Evolutionary conservation across 352 stramenopile species (phyloP).

Genomic region (Pythium oligandrum): DNA sequence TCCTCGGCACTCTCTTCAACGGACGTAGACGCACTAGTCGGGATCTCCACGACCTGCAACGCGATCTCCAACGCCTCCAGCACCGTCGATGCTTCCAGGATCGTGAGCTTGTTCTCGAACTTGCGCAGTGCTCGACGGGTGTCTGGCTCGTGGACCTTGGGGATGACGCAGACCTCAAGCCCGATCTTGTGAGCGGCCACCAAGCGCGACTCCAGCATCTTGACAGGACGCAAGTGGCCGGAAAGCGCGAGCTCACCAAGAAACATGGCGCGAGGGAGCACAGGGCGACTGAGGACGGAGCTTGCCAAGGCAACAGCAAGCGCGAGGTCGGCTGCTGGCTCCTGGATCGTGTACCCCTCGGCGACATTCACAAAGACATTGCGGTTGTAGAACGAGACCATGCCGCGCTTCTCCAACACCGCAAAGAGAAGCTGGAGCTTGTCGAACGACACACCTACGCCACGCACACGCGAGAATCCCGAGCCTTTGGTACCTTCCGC

Average conservation of each 20-base stretch:
- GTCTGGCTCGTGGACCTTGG: slow-evolving; percentile 40
- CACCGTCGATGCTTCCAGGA: slow-evolving; percentile 66
- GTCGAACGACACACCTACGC: slow-evolving; percentile 77
- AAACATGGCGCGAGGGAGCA: slow-evolving; percentile 55
- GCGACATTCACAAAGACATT: slow-evolving; percentile 86
- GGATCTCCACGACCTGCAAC: slow-evolving; percentile 19
- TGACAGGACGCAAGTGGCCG: slow-evolving; percentile 69
- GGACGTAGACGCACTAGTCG: not conserved
- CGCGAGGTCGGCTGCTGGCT: slow-evolving; percentile 73
- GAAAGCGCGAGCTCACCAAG: slow-evolving; percentile 79
- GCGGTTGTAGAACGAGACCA: slow-evolving; percentile 65
- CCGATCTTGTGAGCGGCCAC: slow-evolving; percentile 80
- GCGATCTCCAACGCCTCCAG: slow-evolving; percentile 61
- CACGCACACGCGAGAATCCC: slow-evolving; percentile 58
- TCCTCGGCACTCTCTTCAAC: not conserved
- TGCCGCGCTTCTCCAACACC: slow-evolving; percentile 92
- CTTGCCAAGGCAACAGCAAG: slow-evolving; percentile 73
- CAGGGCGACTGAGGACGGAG: slow-evolving; percentile 49
- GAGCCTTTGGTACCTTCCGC: slow-evolving; percentile 8
- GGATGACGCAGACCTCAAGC: slow-evolving; percentile 66
- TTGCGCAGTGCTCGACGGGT: slow-evolving; percentile 45
- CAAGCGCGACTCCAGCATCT: slow-evolving; percentile 79
- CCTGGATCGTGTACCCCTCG: slow-evolving; percentile 79
- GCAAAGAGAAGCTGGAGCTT: slow-evolving; percentile 93
- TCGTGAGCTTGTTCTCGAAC: slow-evolving; percentile 41